Evolutionary conservation across 345 rosid species (phyloP), one percentile per base, ranked within the genome.

Genomic region (Geranium brycei): DNA sequence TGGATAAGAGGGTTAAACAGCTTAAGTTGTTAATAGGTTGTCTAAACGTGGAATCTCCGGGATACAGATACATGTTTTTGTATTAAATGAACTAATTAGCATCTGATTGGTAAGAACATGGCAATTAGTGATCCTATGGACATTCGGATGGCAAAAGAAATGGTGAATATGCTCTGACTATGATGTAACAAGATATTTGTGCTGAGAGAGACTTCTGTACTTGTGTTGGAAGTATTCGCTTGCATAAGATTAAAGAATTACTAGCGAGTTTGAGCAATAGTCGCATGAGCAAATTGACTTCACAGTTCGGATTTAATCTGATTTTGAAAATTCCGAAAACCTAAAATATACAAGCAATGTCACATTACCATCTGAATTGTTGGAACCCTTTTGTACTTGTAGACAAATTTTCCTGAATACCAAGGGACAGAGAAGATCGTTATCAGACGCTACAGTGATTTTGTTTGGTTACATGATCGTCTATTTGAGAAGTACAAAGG

Each of bases 381-480:
- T 70, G 58, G 51, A 63, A 16, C 38, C 31, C 0, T 19, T 41
- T 66, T 73, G 17, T 74, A 64, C 69, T 71, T 79, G 72, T 75
- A 93, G 99, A 85, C 96, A 4, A 93, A 88, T 68, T 80, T 93
- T 11, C 86, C 82, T 0, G 96, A 88, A 59, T 93, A 93, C 69
- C 95, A 88, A 76, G 91, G 92, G 31, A 84, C 86, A 0, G 99
- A 93, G 74, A 93, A 93, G 85, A 93, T 93, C 71, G 99, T 93
- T 31, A 93, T 93, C 63, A 84, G 99, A 66, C 84, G 97, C 30
- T 93, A 90, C 77, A 88, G 87, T 68, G 99, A 93, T 80, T 93
- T 93, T 68, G 89, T 90, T 18, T 93, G 99, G 99, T 76, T 93
- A 31, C 77, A 78, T 19, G 99, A 93, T 76, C 92, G 91, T 30